Evolutionary conservation across 306 rosid genomes (phyloP).

Genomic region (Vachellia pachyceras): DNA sequence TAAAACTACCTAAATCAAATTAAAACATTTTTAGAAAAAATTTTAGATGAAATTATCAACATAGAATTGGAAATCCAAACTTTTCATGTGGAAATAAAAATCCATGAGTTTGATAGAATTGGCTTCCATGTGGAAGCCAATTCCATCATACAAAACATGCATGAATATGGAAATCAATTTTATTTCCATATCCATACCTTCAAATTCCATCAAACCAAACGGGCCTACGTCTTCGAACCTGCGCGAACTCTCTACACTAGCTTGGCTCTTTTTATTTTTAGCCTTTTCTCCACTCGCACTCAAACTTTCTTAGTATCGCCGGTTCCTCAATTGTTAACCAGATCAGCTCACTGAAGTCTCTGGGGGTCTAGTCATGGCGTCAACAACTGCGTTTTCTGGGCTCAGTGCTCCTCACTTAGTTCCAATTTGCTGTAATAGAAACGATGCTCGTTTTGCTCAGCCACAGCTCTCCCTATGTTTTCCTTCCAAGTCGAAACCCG

Average conservation of each 20-base stretch:
- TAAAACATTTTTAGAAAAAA: too few relatives aligned
- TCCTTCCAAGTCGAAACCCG: slow-evolving; percentile 42
- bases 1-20: too few relatives aligned
- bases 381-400: slow-evolving; percentile 54
- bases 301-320: slow-evolving; percentile 11
- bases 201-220: too few relatives aligned
- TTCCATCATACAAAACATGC: too few relatives aligned
- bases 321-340: neutral
- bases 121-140: too few relatives aligned
- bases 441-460: slow-evolving; percentile 42
- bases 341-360: slow-evolving; percentile 16
- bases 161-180: too few relatives aligned
- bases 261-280: neutral
- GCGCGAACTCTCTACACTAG: slow-evolving; percentile 24
- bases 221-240: slow-evolving; percentile 37
- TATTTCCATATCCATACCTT: too few relatives aligned
- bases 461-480: slow-evolving; percentile 46
- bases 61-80: too few relatives aligned
- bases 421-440: slow-evolving; percentile 45
- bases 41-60: too few relatives aligned
- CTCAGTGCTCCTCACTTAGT: slow-evolving; percentile 47
- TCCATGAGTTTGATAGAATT: too few relatives aligned
- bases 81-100: too few relatives aligned
- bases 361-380: slow-evolving; percentile 54
- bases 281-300: slow-evolving; percentile 42